Evolutionary conservation across 352 stramenopile genomes (phyloP).

Genomic region (Thalassiosira hispida): DNA sequence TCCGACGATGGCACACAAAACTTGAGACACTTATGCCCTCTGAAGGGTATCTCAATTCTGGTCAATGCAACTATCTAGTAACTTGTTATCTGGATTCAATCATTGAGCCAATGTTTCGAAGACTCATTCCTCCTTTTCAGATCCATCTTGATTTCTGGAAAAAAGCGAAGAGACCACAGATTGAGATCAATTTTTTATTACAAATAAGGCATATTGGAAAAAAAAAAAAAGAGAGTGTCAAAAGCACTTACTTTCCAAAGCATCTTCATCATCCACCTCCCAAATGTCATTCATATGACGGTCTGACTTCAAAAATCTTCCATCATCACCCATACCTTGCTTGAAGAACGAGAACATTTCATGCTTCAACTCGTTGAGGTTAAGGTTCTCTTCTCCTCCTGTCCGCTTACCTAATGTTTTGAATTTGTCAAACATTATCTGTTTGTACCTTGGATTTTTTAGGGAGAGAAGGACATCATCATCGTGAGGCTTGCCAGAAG

Average conservation of each 20-base stretch:
- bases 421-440: slow-evolving; percentile 9
- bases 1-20: too few relatives aligned
- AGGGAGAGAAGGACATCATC: slow-evolving; percentile 1
- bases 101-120: neutral
- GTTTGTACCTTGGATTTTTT: neutral
- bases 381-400: neutral
- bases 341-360: slow-evolving; percentile 2
- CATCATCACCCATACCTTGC: slow-evolving; percentile 2
- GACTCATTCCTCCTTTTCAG: slow-evolving; percentile 9
- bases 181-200: neutral
- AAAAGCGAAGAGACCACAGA: neutral
- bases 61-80: too few relatives aligned
- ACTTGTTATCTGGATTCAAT: neutral
- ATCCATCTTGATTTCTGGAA: slow-evolving; percentile 9
- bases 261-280: slow-evolving; percentile 4
- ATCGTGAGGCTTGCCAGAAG: neutral
- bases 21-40: too few relatives aligned
- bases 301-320: slow-evolving; percentile 11
- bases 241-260: slow-evolving; percentile 1
- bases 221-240: neutral
- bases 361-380: neutral
- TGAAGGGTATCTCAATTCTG: too few relatives aligned
- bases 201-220: neutral
- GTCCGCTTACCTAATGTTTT: neutral
- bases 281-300: slow-evolving; percentile 1